Base-by-base conservation (phyloP, 441 rosid species). In the Biscutella auriculata region DNA sequence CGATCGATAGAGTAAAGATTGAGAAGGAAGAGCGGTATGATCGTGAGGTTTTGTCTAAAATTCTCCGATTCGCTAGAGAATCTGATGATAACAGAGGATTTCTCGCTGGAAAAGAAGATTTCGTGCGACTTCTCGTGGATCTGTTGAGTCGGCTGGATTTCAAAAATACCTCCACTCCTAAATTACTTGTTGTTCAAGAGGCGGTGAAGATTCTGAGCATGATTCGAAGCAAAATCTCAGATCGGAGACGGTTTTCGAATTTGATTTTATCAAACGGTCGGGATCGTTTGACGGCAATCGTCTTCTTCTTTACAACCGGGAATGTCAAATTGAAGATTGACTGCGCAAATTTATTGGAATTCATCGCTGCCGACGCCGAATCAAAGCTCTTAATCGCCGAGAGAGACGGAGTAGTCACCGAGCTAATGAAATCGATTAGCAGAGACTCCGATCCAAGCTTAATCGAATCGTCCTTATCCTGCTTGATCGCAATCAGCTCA, bases 71-170 rank as follows among this genome's bases (percentile, higher is more conserved):
- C 71, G 83, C 75, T 0, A 63, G 53, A 25, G 83, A 80, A 49
- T 82, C 83, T 0, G 87, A 76, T 19, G 87, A 73, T 62, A 87
- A 85, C 69, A 61, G 78, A 25, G 72, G 62, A 13, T 79, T 81
- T 43, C 76, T 88, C 34, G 88, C 80, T 15, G 73, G 73, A 35
- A 63, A 76, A 53, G 95, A 79, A 1, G 91, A 81, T 3, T 81
- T 85, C 42, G 65, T 82, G 13, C 51, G 54, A 2, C 57, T 79
- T 66, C 77, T 90, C 13, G 76, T 77, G 11, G 82, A 77, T 69
- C 62, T 82, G 6, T 60, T 76, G 53, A 43, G 72, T 8, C 69
- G 62, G 33, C 73, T 57, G 9, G 79, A 50, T 44, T 54, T 49
- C 48, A 44, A 56, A 69, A 15, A 51, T 9, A 27, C 9, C 16